Conservation (phyloP, 2,329 filamentous ascomycete species). For the Xylaria sp. region DNA sequence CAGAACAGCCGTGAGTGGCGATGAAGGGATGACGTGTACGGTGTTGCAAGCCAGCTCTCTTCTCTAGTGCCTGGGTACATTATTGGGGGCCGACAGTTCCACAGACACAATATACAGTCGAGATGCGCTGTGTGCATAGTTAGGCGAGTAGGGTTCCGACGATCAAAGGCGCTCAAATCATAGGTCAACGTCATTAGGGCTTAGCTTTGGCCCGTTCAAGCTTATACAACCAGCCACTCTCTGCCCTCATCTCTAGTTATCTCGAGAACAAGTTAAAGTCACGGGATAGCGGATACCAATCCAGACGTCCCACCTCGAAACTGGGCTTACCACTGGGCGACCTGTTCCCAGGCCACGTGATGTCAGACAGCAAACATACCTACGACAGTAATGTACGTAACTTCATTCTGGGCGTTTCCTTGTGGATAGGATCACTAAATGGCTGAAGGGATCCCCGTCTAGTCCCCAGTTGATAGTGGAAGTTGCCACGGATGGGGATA, state of each 20-base stretch:
- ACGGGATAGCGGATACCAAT: conserved; percentile 8
- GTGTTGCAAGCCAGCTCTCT: conserved; percentile 9
- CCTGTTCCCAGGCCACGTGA: conserved; percentile 12
- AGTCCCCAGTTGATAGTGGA: neutral
- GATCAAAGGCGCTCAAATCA: conserved; percentile 8
- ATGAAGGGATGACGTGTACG: conserved; percentile 23
- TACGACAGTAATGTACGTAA: neutral
- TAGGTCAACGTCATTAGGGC: conserved; percentile 7
- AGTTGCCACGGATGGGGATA: neutral
- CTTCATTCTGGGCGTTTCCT: neutral
- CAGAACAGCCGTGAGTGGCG: conserved; percentile 6
- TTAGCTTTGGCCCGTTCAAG: neutral
- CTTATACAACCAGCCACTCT: conserved; percentile 3
- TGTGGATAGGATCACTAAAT: neutral
- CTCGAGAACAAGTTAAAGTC: conserved; percentile 4
- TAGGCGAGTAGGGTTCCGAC: conserved; percentile 2
- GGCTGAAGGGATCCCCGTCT: neutral
- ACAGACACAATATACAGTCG: neutral
- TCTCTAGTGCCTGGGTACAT: neutral
- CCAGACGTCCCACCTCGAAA: conserved; percentile 6
- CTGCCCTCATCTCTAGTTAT: neutral
- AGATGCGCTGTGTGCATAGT: conserved; percentile 11
- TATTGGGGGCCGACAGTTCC: conserved; percentile 15
- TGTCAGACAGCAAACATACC: neutral
- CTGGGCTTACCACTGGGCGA: neutral